Evolutionary conservation across 306 rosid genomes (phyloP).

Genomic region (Spatholobus suberectus): DNA sequence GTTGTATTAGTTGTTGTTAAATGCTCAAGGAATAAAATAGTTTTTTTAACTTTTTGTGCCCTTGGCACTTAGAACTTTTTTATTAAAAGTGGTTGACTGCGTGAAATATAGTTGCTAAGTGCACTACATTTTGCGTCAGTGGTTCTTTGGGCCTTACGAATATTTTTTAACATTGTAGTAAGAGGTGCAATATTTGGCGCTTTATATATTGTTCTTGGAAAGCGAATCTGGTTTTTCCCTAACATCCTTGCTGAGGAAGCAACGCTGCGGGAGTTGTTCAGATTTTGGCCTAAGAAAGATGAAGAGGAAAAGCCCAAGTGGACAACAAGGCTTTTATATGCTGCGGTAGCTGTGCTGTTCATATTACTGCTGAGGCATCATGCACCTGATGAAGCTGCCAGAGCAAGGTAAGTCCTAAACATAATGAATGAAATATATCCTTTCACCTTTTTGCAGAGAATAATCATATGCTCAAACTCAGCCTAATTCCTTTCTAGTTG

Average conservation of each 20-base stretch:
- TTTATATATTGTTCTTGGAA: slow-evolving; percentile 75
- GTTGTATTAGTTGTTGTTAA: not conserved
- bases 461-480: not conserved
- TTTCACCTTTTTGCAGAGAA: slow-evolving; percentile 14
- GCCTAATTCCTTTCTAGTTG: slow-evolving; percentile 18
- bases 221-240: slow-evolving; percentile 94
- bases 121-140: slow-evolving; percentile 30
- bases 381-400: slow-evolving; percentile 99
- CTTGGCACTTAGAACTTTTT: not conserved
- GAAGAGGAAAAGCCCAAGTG: slow-evolving; percentile 97
- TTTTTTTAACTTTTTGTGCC: not conserved
- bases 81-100: not conserved
- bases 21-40: not conserved
- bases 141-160: slow-evolving; percentile 32
- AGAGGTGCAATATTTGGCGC: slow-evolving; percentile 81
- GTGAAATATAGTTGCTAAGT: slow-evolving; percentile 15
- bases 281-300: slow-evolving; percentile 92
- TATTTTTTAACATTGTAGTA: slow-evolving; percentile 59
- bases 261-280: slow-evolving; percentile 88
- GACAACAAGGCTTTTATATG: slow-evolving; percentile 93
- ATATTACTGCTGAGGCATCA: slow-evolving; percentile 92
- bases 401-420: slow-evolving; percentile 80
- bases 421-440: slow-evolving; percentile 18
- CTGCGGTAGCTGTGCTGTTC: slow-evolving; percentile 74
- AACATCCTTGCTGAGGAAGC: slow-evolving; percentile 98